A percentile compares a stretch with the other conserved stretches of the same genome.
phyloP scores from a whole-genome alignment of 2,329 filamentous ascomycete genomes.

The Eutypa lata region DNA sequence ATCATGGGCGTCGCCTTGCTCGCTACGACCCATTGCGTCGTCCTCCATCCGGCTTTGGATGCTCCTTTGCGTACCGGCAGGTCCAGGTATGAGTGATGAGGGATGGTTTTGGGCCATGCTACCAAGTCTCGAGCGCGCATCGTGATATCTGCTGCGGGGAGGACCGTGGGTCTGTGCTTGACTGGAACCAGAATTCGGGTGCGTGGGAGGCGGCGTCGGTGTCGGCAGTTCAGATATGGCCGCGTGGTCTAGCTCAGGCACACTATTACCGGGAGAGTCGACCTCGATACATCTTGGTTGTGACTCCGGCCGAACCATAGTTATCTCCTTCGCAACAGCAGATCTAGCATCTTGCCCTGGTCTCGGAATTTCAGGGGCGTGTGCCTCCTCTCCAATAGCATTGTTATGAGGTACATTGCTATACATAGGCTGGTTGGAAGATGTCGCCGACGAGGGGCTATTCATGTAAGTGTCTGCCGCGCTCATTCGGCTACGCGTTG shows the following conservation, averaged over 20 bases:
- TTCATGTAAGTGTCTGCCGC: not conserved
- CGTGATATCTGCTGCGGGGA: not conserved
- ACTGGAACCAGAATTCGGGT: not conserved
- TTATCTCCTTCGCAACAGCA: not conserved
- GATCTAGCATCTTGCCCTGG: not conserved
- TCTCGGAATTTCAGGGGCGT: not conserved
- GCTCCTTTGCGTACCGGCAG: not conserved
- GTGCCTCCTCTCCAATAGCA: not conserved
- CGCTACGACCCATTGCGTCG: not conserved
- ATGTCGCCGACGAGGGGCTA: not conserved
- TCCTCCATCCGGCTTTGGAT: not conserved
- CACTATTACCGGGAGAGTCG: constrained; percentile 11
- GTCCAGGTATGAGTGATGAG: not conserved
- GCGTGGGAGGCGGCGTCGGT: not conserved
- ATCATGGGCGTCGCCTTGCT: not conserved
- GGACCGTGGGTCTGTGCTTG: not conserved
- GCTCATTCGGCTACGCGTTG: not conserved
- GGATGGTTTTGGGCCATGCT: not conserved
- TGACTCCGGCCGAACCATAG: constrained; percentile 4
- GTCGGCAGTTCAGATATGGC: constrained; percentile 1
- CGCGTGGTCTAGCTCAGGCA: not conserved
- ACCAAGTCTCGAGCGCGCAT: not conserved
- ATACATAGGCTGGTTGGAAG: not conserved
- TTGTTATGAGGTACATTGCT: not conserved
- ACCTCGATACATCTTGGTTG: constrained; percentile 14